Evolutionary conservation across 1,139 yeast genomes (phyloP), one percentile per base, ranked within the genome.

Genomic region (Kodamaea ohmeri): DNA sequence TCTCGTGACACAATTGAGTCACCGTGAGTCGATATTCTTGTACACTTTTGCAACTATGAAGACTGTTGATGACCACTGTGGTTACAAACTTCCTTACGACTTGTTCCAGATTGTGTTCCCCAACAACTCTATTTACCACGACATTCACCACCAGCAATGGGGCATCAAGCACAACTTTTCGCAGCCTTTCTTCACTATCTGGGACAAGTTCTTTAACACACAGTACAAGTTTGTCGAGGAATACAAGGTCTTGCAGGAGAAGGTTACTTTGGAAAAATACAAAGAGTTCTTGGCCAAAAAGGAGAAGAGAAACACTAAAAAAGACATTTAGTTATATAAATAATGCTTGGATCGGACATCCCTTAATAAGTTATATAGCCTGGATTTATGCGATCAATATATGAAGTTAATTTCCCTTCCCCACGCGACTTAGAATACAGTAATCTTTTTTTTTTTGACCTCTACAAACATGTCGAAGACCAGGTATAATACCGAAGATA

Each of bases 31-130:
- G 37, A 68, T 85, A 25, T 50, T 84, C 15, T 67, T 92, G 43
- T 92, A 73, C 63, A 81, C 92, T 3, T 87, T 92, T 60, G 86
- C 96, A 12, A 92, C 98, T 4, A 63, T 92, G 75, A 92, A 92
- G 63, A 92, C 98, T 1, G 96, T 92, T 37, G 98, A 92, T 60
- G 98, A 92, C 61, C 98, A 92, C 62, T 92, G 97, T 62, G 98
- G 98, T 14, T 92, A 90, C 62, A 80, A 89, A 34, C 67, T 92
- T 42, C 98, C 97, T 13, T 85, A 67, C 60, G 98, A 92, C 60
- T 80, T 90, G 24, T 85, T 92, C 70, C 98, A 92, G 66, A 58
- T 79, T 30, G 41, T 90, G 12, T 92, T 92, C 73, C 97, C 97
- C 45, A 92, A 92, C 65, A 90, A 92, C 55, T 87, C 97, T 9